phyloP scores from a whole-genome alignment of 257 asterid species.

The Gentiana straminea region DNA sequence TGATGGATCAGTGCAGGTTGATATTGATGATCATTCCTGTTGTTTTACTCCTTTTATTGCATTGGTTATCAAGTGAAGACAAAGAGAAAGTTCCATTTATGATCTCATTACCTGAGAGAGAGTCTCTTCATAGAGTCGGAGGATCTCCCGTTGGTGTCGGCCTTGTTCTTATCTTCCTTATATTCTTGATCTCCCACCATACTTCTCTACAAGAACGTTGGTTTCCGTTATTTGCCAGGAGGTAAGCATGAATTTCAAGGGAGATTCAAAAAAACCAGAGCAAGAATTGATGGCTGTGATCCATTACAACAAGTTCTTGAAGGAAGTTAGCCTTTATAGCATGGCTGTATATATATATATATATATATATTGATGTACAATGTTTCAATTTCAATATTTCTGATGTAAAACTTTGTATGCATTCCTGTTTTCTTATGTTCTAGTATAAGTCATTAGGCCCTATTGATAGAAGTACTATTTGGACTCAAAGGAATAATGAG shows the following conservation, averaged over 20 bases:
- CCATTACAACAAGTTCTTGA: too few relatives aligned
- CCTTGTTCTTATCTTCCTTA: constrained; percentile 42
- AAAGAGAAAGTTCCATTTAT: constrained; percentile 32
- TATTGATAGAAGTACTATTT: too few relatives aligned
- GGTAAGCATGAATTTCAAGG: constrained; percentile 2
- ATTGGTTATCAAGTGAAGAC: constrained; percentile 48
- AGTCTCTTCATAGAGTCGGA: constrained; percentile 49
- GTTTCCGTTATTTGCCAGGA: constrained; percentile 54
- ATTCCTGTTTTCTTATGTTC: too few relatives aligned
- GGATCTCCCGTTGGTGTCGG: constrained; percentile 61
- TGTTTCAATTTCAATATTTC: too few relatives aligned
- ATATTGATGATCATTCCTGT: constrained; percentile 57
- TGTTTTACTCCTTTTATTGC: constrained; percentile 53
- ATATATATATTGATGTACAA: too few relatives aligned
- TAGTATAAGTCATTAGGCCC: too few relatives aligned
- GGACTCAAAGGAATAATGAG: too few relatives aligned
- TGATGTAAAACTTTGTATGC: too few relatives aligned
- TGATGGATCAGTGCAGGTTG: constrained; percentile 43
- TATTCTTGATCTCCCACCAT: constrained; percentile 59
- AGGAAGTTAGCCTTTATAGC: too few relatives aligned
- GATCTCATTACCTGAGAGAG: constrained; percentile 44
- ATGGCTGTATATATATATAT: too few relatives aligned
- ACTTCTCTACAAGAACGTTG: constrained; percentile 46
- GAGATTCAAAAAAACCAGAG: background rate
- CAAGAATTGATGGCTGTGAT: background rate